These are phyloP conservation scores for Hansenula lynferdii DNA, from an alignment of 1,139 yeast species.

Conservation along the genomic window DNA sequence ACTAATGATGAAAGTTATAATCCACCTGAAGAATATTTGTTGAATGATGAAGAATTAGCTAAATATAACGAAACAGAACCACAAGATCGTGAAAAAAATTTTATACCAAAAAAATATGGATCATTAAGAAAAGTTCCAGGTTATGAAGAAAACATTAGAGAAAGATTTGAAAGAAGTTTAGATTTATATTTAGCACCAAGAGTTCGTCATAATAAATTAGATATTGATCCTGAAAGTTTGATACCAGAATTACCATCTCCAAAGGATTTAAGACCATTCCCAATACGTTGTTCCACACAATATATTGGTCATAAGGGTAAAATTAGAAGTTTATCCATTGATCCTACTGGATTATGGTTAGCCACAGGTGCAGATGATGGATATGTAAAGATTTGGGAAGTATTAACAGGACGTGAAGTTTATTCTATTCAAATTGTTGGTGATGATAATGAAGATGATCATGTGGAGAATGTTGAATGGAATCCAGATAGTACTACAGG, in stretches of 20 bases:
- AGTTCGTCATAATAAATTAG: constrained; percentile 83
- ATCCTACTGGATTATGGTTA: constrained; percentile 89
- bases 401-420: constrained; percentile 90
- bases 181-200: constrained; percentile 96
- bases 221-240: constrained; percentile 93
- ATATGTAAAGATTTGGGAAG: constrained; percentile 93
- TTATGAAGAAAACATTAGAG: constrained; percentile 78
- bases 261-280: constrained; percentile 96
- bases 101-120: constrained; percentile 74
- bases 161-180: constrained; percentile 88
- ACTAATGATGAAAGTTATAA: constrained; percentile 95
- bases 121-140: constrained; percentile 94
- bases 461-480: constrained; percentile 85
- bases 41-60: constrained; percentile 72
- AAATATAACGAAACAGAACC: constrained; percentile 73
- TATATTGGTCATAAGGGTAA: constrained; percentile 82
- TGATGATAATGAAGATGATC: constrained; percentile 51
- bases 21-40: constrained; percentile 93
- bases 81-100: constrained; percentile 72
- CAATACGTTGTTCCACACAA: constrained; percentile 81
- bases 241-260: constrained; percentile 97
- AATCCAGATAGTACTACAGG: constrained; percentile 75
- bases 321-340: constrained; percentile 77
- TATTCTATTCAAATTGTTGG: constrained; percentile 48
- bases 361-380: constrained; percentile 99